phyloP scores from a whole-genome alignment of 176 grass and related monocot species.

The Dendrocalamus sinicus region DNA sequence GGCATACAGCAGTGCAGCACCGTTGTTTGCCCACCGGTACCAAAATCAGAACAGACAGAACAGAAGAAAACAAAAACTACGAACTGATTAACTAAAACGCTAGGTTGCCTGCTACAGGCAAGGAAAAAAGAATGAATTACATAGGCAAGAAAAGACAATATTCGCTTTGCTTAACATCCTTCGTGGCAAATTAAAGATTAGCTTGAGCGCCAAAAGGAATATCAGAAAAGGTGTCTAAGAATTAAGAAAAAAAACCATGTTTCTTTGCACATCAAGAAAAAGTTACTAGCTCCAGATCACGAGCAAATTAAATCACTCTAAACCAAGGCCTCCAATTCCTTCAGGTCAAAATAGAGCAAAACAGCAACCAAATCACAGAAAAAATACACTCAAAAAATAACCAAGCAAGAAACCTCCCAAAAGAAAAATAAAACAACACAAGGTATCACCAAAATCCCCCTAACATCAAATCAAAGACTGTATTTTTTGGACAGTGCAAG shows the following conservation, averaged over 20 bases:
- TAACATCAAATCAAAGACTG: no score
- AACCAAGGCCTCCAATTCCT: not conserved
- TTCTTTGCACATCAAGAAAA: not conserved
- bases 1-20: not conserved
- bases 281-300: conserved; percentile 16
- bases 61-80: conserved; percentile 5
- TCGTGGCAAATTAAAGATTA: conserved; percentile 2
- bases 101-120: not conserved
- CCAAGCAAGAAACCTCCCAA: no score
- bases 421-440: no score
- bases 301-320: conserved; percentile 13
- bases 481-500: not conserved
- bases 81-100: not conserved
- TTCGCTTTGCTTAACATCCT: no score
- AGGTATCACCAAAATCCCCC: no score
- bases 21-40: not conserved
- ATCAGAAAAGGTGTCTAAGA: not conserved
- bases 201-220: not conserved
- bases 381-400: not conserved
- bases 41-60: not conserved
- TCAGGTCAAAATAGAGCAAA: not conserved
- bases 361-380: not conserved
- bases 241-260: not conserved
- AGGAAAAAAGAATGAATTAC: not conserved
- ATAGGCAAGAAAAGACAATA: no score